A percentile compares a stretch with the other conserved stretches of the same genome.
Conservation (phyloP, 1,139 yeast genomes). For the Magnusiomyces paraingens region DNA sequence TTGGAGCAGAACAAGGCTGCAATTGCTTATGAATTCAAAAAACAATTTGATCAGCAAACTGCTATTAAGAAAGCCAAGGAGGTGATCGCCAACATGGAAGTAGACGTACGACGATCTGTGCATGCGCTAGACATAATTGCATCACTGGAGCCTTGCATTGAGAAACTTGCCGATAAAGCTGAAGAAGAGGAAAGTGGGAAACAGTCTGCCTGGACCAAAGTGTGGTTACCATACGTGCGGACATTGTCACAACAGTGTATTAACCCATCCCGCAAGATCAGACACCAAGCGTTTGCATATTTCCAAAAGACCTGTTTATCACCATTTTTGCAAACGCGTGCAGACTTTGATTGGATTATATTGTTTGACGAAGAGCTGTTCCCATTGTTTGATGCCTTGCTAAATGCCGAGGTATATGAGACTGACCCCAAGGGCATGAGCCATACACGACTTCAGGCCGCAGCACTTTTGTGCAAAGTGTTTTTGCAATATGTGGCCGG, state of each 20-base stretch:
- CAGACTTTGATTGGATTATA: conserved; percentile 29
- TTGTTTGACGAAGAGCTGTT: conserved; percentile 68
- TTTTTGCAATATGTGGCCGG: conserved; percentile 52
- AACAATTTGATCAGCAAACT: conserved; percentile 13
- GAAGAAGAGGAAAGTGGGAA: not conserved
- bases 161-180: conserved; percentile 1
- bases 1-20: conserved; percentile 59
- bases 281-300: conserved; percentile 50
- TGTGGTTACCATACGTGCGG: conserved; percentile 32
- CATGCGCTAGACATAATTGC: conserved; percentile 44
- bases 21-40: conserved; percentile 24
- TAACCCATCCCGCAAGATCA: conserved; percentile 75
- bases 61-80: conserved; percentile 14
- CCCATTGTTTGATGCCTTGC: conserved; percentile 61
- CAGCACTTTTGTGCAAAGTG: conserved; percentile 63
- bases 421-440: conserved; percentile 61
- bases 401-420: conserved; percentile 59
- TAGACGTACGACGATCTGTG: conserved; percentile 51
- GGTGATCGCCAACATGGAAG: conserved; percentile 27
- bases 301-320: conserved; percentile 46
- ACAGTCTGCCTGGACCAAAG: conserved; percentile 14
- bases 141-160: conserved; percentile 15
- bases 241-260: conserved; percentile 84
- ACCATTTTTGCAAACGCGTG: conserved; percentile 22
- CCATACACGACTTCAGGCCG: conserved; percentile 58